phyloP scores from a whole-genome alignment of 106 monocot species.

The Gastrodia elata region DNA sequence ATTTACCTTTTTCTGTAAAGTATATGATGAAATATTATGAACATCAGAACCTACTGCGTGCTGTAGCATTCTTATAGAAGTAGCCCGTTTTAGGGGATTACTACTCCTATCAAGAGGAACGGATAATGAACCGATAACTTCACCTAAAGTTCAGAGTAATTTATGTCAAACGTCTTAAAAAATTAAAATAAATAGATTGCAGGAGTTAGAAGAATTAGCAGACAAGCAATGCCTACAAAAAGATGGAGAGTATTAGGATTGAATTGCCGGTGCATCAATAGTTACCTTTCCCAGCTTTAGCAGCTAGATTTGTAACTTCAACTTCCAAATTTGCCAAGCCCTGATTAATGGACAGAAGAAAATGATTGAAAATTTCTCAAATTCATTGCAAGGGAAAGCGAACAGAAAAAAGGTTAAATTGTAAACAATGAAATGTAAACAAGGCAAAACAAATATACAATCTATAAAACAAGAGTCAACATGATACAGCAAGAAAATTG shows the following conservation, averaged over 20 bases:
- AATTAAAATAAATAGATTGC: background rate
- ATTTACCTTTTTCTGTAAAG: conserved; percentile 56
- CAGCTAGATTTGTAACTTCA: conserved; percentile 93
- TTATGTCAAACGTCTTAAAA: background rate
- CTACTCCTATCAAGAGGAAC: conserved; percentile 54
- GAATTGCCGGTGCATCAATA: background rate
- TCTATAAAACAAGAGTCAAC: background rate
- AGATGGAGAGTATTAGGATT: background rate
- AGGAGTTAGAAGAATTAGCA: background rate
- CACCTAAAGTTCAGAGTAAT: conserved; percentile 40
- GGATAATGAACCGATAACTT: conserved; percentile 75
- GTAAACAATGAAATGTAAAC: background rate
- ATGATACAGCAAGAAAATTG: background rate
- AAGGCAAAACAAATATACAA: background rate
- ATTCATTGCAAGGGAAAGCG: background rate
- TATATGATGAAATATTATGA: conserved; percentile 35
- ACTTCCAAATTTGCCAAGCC: conserved; percentile 67
- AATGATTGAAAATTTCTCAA: conserved; percentile 4
- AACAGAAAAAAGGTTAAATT: background rate
- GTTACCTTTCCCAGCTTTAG: conserved; percentile 92
- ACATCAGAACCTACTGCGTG: conserved; percentile 34
- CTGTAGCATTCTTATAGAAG: conserved; percentile 65
- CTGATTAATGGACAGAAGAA: conserved; percentile 24
- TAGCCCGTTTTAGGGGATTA: conserved; percentile 55
- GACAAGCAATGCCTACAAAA: background rate